These are phyloP conservation scores for Pseudogymnoascus destructans DNA, from an alignment of 2,329 filamentous ascomycete species.

Conservation along the genomic window DNA sequence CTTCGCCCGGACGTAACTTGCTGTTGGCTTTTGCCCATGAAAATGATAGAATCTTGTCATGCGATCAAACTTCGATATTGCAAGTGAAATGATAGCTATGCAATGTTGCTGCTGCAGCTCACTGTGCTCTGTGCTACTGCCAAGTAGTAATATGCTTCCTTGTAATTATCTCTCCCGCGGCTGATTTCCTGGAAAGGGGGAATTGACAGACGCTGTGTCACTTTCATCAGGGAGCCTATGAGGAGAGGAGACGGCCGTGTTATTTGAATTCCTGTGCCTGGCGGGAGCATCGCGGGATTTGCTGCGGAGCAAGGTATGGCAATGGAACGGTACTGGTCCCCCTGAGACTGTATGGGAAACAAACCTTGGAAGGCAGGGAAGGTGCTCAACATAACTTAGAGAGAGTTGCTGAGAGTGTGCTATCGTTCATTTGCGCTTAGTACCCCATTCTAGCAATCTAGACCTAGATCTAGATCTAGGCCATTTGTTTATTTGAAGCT, in stretches of 20 bases:
- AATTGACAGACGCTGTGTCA: slow-evolving; percentile 1
- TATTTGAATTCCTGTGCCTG: slow-evolving; percentile 8
- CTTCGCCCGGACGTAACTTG: neutral
- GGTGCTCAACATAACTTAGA: neutral
- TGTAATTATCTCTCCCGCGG: neutral
- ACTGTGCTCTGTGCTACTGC: neutral
- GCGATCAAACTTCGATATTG: neutral
- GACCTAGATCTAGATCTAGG: too few relatives aligned
- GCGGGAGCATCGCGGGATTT: slow-evolving; percentile 1
- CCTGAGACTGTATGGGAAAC: slow-evolving; percentile 1
- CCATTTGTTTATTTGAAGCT: too few relatives aligned
- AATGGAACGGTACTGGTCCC: slow-evolving; percentile 1
- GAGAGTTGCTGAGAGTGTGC: neutral
- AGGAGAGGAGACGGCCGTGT: neutral
- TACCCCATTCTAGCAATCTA: neutral
- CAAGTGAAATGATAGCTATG: slow-evolving; percentile 8
- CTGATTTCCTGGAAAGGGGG: neutral
- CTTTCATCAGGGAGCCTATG: slow-evolving; percentile 1
- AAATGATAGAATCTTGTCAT: slow-evolving; percentile 5
- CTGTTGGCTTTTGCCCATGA: neutral
- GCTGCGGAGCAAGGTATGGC: slow-evolving; percentile 4
- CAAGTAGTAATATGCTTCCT: neutral
- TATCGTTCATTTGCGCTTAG: neutral
- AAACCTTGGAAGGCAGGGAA: neutral
- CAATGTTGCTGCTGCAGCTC: neutral